phyloP scores from a whole-genome alignment of 768 basidiomycete species.

The Guyanaporus albipodus region DNA sequence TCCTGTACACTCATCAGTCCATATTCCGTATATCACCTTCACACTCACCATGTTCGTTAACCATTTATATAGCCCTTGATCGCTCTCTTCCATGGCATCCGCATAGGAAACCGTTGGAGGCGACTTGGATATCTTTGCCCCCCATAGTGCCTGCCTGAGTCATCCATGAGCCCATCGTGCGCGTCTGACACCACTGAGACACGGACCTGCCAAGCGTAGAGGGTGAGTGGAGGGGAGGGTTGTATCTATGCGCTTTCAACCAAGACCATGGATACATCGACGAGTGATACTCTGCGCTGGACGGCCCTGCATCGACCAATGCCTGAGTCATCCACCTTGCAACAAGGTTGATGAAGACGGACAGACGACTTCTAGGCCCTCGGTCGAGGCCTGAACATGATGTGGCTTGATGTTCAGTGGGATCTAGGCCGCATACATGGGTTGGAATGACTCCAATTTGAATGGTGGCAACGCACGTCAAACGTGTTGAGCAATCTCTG shows the following conservation, averaged over 20 bases:
- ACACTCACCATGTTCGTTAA: slow-evolving; percentile 68
- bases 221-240: slow-evolving; percentile 48
- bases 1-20: slow-evolving; percentile 46
- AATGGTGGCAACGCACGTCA: slow-evolving; percentile 44
- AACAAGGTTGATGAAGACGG: slow-evolving; percentile 22
- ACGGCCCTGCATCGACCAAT: slow-evolving; percentile 17
- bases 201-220: slow-evolving; percentile 42
- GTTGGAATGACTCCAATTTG: neutral
- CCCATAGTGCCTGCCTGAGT: slow-evolving; percentile 72
- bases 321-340: neutral
- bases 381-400: slow-evolving; percentile 47
- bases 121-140: slow-evolving; percentile 63
- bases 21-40: neutral
- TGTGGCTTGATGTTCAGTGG: slow-evolving; percentile 67
- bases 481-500: slow-evolving; percentile 88
- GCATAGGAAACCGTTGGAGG: slow-evolving; percentile 74
- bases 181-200: neutral
- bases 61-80: slow-evolving; percentile 75
- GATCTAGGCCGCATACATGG: slow-evolving; percentile 48
- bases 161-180: neutral
- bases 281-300: slow-evolving; percentile 50
- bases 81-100: slow-evolving; percentile 64
- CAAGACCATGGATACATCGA: slow-evolving; percentile 88
- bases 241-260: slow-evolving; percentile 75
- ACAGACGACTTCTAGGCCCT: slow-evolving; percentile 79